Conservation (phyloP, 257 asterid genomes). For the Leonotis leonurus region DNA sequence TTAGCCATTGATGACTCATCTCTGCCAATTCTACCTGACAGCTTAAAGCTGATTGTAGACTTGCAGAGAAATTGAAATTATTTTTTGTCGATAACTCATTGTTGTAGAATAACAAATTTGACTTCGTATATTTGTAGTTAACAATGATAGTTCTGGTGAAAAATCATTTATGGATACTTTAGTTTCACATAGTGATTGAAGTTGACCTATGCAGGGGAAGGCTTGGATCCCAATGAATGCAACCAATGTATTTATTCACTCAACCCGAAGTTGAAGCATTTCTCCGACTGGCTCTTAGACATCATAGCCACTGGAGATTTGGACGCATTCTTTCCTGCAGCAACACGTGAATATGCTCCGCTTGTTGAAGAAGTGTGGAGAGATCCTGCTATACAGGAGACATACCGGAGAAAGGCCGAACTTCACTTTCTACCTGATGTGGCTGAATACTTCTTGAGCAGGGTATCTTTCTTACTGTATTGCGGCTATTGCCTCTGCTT, state of each 20-base stretch:
- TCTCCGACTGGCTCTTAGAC: conserved; percentile 94
- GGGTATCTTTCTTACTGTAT: conserved; percentile 41
- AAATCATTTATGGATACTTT: background rate
- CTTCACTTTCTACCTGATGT: conserved; percentile 93
- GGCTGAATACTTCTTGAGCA: conserved; percentile 81
- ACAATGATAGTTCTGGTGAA: background rate
- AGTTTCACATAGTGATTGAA: conserved; percentile 7
- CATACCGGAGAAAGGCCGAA: conserved; percentile 66
- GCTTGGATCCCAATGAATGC: conserved; percentile 27
- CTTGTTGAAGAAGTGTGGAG: conserved; percentile 93
- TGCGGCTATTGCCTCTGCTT: background rate
- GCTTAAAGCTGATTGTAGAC: background rate
- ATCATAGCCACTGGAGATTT: conserved; percentile 95
- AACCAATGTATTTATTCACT: conserved; percentile 67
- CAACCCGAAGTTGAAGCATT: conserved; percentile 75
- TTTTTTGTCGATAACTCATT: background rate
- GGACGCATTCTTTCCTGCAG: conserved; percentile 98
- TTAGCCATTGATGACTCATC: background rate
- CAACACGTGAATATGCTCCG: conserved; percentile 95
- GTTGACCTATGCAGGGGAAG: conserved; percentile 37
- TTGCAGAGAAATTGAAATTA: background rate
- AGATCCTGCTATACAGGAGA: conserved; percentile 86
- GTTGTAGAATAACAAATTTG: background rate
- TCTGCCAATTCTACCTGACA: background rate
- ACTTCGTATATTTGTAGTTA: background rate